These are phyloP conservation scores for Syzygium syzygioides DNA, from an alignment of 441 rosid genomes.

Conservation along the genomic window DNA sequence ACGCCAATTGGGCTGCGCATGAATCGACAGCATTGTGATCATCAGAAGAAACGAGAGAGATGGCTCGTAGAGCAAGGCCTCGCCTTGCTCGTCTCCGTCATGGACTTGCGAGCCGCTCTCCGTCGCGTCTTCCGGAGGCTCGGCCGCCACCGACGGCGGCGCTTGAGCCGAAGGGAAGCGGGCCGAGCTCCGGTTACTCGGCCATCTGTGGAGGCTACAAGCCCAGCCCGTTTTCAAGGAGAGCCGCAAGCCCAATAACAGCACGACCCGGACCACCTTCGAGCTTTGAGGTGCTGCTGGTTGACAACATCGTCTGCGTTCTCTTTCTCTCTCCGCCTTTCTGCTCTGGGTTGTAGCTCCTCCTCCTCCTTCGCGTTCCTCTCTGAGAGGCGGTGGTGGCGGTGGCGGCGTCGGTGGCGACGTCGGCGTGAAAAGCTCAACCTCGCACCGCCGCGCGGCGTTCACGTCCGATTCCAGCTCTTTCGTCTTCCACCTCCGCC, in stretches of 20 bases:
- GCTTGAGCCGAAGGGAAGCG: background rate
- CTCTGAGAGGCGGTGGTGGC: background rate
- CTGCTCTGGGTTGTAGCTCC: background rate
- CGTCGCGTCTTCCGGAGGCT: background rate
- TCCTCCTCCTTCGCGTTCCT: background rate
- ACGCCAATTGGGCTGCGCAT: background rate
- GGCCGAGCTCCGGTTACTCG: background rate
- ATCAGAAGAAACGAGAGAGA: background rate
- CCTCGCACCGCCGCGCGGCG: background rate
- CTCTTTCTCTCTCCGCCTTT: background rate
- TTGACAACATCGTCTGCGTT: background rate
- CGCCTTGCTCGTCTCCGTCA: slow-evolving; percentile 55
- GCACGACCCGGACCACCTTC: background rate
- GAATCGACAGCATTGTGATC: background rate
- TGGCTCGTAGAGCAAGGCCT: slow-evolving; percentile 54
- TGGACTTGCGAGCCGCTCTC: slow-evolving; percentile 23
- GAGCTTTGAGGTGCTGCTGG: background rate
- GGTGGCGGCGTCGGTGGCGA: background rate
- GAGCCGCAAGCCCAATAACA: background rate
- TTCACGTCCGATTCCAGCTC: background rate
- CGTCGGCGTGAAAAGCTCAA: background rate
- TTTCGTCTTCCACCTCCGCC: background rate
- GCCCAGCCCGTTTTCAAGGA: background rate
- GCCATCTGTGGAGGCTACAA: background rate
- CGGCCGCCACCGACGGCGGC: background rate